Evolutionary conservation across 2,329 filamentous ascomycete species (phyloP).

Genomic region (Trichoderma brevicompactum): DNA sequence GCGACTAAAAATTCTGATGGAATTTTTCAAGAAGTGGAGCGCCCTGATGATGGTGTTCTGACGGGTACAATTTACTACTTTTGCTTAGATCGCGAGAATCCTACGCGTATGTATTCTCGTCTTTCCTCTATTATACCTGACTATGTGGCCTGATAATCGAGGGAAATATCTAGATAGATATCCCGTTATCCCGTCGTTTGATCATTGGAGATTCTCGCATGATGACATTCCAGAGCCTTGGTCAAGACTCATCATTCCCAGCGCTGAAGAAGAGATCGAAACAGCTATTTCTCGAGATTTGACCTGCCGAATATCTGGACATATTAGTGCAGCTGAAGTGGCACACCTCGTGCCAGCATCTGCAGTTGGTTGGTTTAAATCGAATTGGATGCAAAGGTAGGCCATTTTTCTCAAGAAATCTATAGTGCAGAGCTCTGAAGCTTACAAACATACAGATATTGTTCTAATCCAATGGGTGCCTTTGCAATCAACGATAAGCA

Average conservation of each 20-base stretch:
- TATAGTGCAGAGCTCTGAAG: not conserved
- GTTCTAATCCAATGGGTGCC: not conserved
- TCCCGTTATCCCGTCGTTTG: slow-evolving; percentile 20
- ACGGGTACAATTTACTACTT: slow-evolving; percentile 13
- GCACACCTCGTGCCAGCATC: slow-evolving; percentile 6
- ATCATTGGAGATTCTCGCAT: slow-evolving; percentile 23
- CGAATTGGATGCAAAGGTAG: slow-evolving; percentile 14
- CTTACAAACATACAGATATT: not conserved
- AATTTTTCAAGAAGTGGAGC: not conserved
- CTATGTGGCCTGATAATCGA: not conserved
- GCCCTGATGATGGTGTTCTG: slow-evolving; percentile 13
- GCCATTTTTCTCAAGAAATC: not conserved
- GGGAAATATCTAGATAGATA: slow-evolving; percentile 3
- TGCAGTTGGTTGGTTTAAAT: slow-evolving; percentile 1
- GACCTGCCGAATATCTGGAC: slow-evolving; percentile 12
- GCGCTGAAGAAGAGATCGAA: not conserved
- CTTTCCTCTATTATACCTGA: not conserved
- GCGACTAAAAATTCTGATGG: not conserved
- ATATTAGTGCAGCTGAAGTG: not conserved
- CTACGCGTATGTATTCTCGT: not conserved
- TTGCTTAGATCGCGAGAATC: slow-evolving; percentile 6
- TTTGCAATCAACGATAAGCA: slow-evolving; percentile 7
- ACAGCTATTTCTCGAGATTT: not conserved
- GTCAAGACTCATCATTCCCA: not conserved
- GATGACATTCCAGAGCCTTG: slow-evolving; percentile 13